phyloP scores from a whole-genome alignment of 1,139 yeast species.

The Saccharomycopsis hybrid region DNA sequence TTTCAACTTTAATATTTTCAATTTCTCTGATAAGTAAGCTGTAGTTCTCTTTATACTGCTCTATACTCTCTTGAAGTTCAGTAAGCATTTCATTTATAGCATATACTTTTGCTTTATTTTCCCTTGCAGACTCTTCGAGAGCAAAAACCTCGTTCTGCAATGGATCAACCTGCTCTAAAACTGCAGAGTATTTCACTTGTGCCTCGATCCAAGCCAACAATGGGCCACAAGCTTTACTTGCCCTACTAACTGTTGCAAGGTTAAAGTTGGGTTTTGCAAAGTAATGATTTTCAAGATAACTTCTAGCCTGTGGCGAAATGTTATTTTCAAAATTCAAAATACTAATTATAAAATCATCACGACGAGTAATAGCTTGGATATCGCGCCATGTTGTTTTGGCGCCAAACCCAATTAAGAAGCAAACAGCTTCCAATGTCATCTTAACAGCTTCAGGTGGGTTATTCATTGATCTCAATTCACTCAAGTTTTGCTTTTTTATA shows the following conservation, averaged over 20 bases:
- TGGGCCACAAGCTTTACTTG: slow-evolving; percentile 96
- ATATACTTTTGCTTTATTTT: slow-evolving; percentile 59
- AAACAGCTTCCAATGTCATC: slow-evolving; percentile 81
- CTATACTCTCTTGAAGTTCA: slow-evolving; percentile 69
- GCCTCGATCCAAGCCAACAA: slow-evolving; percentile 85
- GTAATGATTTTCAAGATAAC: slow-evolving; percentile 53
- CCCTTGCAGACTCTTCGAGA: slow-evolving; percentile 54
- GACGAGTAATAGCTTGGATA: slow-evolving; percentile 71
- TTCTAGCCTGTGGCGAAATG: slow-evolving; percentile 46
- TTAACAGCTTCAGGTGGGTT: slow-evolving; percentile 91
- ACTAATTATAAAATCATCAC: slow-evolving; percentile 81
- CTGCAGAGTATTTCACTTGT: slow-evolving; percentile 64
- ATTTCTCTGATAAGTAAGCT: slow-evolving; percentile 70
- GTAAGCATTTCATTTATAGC: slow-evolving; percentile 78
- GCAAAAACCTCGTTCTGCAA: slow-evolving; percentile 55
- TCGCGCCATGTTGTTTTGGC: slow-evolving; percentile 66
- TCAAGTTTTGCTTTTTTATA: slow-evolving; percentile 85
- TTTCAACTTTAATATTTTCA: slow-evolving; percentile 67
- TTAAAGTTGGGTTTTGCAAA: slow-evolving; percentile 60
- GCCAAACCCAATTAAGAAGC: slow-evolving; percentile 70
- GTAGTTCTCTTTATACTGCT: slow-evolving; percentile 58
- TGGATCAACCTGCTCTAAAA: slow-evolving; percentile 70
- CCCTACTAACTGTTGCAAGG: slow-evolving; percentile 72
- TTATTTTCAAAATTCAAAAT: slow-evolving; percentile 64
- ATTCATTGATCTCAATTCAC: slow-evolving; percentile 82